A percentile compares a stretch with the other conserved stretches of the same genome.
Evolutionary conservation across 495 filamentous ascomycete species (phyloP).

Genomic region (Hyaloscypha finlandica): DNA sequence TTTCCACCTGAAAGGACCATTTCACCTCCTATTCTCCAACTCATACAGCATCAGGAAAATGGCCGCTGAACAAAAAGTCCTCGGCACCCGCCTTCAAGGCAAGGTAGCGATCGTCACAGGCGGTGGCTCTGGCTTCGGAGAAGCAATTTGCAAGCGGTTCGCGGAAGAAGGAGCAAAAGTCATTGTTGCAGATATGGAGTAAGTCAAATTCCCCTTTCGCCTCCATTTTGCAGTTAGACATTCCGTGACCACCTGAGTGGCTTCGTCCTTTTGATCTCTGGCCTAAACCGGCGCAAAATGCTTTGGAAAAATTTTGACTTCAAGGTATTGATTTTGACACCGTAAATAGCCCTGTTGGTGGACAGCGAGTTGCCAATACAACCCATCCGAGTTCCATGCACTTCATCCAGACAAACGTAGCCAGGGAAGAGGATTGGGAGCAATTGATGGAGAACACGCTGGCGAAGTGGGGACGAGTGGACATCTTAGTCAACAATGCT

Average conservation of each 20-base stretch:
- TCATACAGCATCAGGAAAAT: background rate
- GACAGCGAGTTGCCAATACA: constrained; percentile 45
- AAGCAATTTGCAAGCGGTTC: constrained; percentile 57
- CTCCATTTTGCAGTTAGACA: background rate
- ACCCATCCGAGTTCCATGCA: constrained; percentile 37
- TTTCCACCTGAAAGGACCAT: background rate
- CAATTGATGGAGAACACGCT: constrained; percentile 47
- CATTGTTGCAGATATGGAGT: constrained; percentile 59
- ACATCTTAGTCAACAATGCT: constrained; percentile 70
- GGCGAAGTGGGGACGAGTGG: constrained; percentile 51
- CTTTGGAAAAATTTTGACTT: background rate
- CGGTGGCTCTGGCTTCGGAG: constrained; percentile 60
- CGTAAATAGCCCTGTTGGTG: constrained; percentile 40
- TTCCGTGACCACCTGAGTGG: too few species aligned
- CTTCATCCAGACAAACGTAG: constrained; percentile 54
- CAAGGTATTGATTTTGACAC: background rate
- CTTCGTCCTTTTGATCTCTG: background rate
- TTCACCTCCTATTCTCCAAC: background rate
- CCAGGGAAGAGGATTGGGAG: constrained; percentile 52
- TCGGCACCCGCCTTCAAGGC: constrained; percentile 41
- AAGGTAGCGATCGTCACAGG: constrained; percentile 56
- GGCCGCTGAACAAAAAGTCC: constrained; percentile 18
- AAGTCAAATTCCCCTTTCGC: background rate
- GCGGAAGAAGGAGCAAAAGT: constrained; percentile 60
- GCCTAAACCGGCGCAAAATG: too few species aligned